phyloP scores from a whole-genome alignment of 2,329 filamentous ascomycete genomes.

The Elsinoe australis region DNA sequence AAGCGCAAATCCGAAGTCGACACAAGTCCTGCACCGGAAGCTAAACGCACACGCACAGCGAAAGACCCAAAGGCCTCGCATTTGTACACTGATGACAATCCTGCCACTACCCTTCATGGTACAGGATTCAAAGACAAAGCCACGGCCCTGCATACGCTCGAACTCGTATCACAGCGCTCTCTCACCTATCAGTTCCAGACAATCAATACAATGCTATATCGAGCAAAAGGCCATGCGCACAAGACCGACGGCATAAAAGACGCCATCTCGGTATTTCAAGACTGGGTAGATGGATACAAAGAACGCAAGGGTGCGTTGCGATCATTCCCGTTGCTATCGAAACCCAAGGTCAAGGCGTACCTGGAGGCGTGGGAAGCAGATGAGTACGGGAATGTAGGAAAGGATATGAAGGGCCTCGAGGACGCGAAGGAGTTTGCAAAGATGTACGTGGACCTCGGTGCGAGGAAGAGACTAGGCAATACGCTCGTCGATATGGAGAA shows the following conservation, averaged over 20 bases:
- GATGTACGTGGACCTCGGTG: slow-evolving; percentile 23
- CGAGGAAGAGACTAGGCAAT: slow-evolving; percentile 27
- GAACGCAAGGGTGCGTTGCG: slow-evolving; percentile 22
- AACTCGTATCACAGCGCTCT: slow-evolving; percentile 26
- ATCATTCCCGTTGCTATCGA: slow-evolving; percentile 25
- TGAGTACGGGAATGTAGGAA: neutral
- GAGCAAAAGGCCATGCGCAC: slow-evolving; percentile 21
- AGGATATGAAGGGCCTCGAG: slow-evolving; percentile 13
- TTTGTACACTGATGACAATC: slow-evolving; percentile 31
- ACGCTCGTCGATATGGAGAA: slow-evolving; percentile 26
- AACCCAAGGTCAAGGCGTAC: slow-evolving; percentile 22
- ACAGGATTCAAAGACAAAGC: slow-evolving; percentile 29
- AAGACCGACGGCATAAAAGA: slow-evolving; percentile 23
- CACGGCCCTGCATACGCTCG: slow-evolving; percentile 25
- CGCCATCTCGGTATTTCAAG: slow-evolving; percentile 25
- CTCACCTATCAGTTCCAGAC: slow-evolving; percentile 31
- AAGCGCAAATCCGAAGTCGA: neutral
- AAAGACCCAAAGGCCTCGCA: slow-evolving; percentile 26
- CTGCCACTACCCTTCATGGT: slow-evolving; percentile 28
- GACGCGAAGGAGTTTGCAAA: slow-evolving; percentile 24
- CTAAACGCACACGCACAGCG: slow-evolving; percentile 1
- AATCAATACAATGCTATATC: slow-evolving; percentile 29
- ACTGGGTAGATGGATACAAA: slow-evolving; percentile 28
- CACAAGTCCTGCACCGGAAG: neutral
- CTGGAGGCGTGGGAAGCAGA: neutral